Percentiles rank a stretch among this genome's conserved stretches.
These are phyloP conservation scores for Theobroma cacao DNA, from an alignment of 345 rosid species.

Conservation along the genomic window DNA sequence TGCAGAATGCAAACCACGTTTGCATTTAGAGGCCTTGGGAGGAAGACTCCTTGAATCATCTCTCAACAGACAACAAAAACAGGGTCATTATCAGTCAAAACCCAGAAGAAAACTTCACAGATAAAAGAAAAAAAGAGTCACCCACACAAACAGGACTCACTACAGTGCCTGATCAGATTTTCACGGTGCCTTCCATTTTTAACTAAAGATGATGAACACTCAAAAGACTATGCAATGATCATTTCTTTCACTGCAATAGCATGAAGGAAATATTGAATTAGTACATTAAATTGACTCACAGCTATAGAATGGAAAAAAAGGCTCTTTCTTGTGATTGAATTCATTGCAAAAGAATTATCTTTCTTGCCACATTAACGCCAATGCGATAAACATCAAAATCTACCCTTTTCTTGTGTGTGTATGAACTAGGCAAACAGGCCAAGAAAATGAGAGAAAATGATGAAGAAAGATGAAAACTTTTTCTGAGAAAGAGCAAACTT, in stretches of 20 bases:
- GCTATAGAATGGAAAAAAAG: neutral
- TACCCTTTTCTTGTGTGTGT: too few species aligned
- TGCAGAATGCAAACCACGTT: neutral
- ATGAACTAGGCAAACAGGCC: too few species aligned
- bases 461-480: neutral
- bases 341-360: neutral
- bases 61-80: too few species aligned
- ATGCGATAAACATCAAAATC: neutral
- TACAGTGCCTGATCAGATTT: neutral
- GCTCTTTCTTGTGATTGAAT: neutral
- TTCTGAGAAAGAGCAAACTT: too few species aligned
- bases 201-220: constrained; percentile 2
- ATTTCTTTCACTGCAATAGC: neutral
- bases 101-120: neutral
- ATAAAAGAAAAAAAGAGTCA: neutral
- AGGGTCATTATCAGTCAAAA: neutral
- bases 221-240: neutral
- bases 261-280: neutral
- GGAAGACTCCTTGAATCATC: constrained; percentile 8
- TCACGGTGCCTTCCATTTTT: constrained; percentile 8
- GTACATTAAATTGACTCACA: neutral
- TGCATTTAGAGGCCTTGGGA: neutral
- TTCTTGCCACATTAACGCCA: neutral
- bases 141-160: neutral
- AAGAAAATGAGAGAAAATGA: neutral